Evolutionary conservation across 2,329 filamentous ascomycete genomes (phyloP).

Genomic region (Cytospora piceicola): DNA sequence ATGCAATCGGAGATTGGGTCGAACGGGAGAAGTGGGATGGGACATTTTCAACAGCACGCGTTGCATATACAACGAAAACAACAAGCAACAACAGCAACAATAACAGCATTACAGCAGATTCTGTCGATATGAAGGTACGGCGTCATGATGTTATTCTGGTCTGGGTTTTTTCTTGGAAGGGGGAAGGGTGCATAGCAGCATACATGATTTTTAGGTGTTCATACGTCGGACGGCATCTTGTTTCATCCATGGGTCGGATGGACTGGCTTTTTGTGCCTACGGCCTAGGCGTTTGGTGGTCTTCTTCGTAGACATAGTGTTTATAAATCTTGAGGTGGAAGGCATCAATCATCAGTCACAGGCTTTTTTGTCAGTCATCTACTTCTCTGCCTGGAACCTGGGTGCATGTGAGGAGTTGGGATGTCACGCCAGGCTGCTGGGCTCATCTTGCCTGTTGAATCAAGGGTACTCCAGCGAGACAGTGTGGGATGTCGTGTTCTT

Average conservation of each 20-base stretch:
- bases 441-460: neutral
- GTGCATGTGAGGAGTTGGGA: neutral
- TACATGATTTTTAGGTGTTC: neutral
- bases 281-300: neutral
- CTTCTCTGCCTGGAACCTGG: neutral
- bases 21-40: neutral
- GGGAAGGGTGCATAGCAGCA: conserved; percentile 5
- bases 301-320: neutral
- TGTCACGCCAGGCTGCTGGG: neutral
- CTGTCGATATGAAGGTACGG: conserved; percentile 5
- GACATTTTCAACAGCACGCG: neutral
- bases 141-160: neutral
- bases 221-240: neutral
- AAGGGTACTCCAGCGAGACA: neutral
- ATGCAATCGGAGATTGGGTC: neutral
- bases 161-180: neutral
- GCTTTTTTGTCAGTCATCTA: neutral
- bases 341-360: neutral
- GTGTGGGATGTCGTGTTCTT: too few species aligned
- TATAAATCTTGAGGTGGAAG: neutral
- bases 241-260: neutral
- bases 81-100: too few species aligned
- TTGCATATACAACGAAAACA: neutral
- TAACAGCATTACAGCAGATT: neutral
- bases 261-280: neutral